phyloP scores from a whole-genome alignment of 208 protist genomes.

The Leishmania guyanensis region DNA sequence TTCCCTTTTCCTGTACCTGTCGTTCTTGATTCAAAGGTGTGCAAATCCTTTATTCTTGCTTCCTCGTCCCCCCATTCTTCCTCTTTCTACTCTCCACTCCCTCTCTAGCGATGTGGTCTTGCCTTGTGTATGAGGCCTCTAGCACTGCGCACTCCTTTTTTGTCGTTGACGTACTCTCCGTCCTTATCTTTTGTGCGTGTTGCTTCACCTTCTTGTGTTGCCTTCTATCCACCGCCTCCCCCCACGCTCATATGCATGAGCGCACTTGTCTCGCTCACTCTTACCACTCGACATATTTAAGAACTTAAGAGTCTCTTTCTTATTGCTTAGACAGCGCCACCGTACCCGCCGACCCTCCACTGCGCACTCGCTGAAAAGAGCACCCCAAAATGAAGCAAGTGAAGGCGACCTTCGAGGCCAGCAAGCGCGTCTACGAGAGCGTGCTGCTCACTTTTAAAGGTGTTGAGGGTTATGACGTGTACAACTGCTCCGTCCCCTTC shows the following conservation, averaged over 20 bases:
- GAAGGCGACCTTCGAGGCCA: constrained; percentile 33
- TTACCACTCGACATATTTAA: not conserved
- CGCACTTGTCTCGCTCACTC: not conserved
- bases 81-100: not conserved
- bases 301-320: not conserved
- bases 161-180: not conserved
- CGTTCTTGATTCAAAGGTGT: not conserved
- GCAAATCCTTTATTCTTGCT: constrained; percentile 9
- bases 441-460: constrained; percentile 51
- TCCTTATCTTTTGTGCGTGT: constrained; percentile 9
- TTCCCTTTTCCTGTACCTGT: not conserved
- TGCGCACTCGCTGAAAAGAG: constrained; percentile 6
- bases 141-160: not conserved
- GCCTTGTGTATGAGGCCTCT: not conserved
- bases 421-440: constrained; percentile 44
- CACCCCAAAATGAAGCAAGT: not conserved
- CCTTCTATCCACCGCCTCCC: not conserved
- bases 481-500: constrained; percentile 68
- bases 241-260: not conserved
- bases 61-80: not conserved
- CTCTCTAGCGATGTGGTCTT: not conserved
- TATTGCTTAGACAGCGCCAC: not conserved
- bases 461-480: constrained; percentile 60
- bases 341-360: not conserved
- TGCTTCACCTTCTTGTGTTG: constrained; percentile 11